Percentiles rank a stretch among this genome's conserved stretches.
phyloP scores from a whole-genome alignment of 331 rosid genomes.

The Quercus phellos region DNA sequence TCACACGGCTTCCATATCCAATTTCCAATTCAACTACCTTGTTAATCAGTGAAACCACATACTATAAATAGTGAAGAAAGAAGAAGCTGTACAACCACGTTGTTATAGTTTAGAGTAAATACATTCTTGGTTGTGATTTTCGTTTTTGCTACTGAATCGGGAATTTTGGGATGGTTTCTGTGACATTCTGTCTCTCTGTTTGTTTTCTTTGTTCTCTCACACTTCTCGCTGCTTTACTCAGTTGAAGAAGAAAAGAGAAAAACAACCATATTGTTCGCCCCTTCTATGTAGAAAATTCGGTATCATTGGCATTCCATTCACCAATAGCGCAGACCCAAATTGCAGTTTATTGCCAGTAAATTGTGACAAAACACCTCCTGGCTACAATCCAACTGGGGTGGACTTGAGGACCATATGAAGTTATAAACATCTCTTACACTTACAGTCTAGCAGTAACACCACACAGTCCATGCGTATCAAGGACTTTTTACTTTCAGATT shows the following conservation, averaged over 20 bases:
- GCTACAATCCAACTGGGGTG: conserved; percentile 14
- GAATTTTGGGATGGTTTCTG: conserved; percentile 2
- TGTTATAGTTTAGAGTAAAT: neutral
- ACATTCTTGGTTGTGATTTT: neutral
- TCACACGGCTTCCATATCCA: conserved; percentile 1
- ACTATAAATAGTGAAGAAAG: neutral
- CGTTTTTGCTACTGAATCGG: no score
- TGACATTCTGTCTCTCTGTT: neutral
- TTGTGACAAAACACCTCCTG: neutral
- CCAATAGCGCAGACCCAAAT: neutral
- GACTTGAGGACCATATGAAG: neutral
- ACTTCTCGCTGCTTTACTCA: neutral
- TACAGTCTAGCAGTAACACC: neutral
- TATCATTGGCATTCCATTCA: conserved; percentile 6
- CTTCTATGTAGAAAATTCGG: fast-evolving
- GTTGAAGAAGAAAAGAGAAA: neutral
- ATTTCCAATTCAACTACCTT: neutral
- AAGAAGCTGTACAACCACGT: neutral
- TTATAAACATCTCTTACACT: fast-evolving
- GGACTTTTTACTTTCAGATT: fast-evolving
- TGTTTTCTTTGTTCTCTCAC: neutral
- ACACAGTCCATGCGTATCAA: neutral
- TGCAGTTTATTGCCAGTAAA: conserved; percentile 21
- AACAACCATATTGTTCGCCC: neutral
- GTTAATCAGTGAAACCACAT: neutral